These are phyloP conservation scores for Quillaja saponaria DNA, from an alignment of 306 rosid species.

Conservation along the genomic window DNA sequence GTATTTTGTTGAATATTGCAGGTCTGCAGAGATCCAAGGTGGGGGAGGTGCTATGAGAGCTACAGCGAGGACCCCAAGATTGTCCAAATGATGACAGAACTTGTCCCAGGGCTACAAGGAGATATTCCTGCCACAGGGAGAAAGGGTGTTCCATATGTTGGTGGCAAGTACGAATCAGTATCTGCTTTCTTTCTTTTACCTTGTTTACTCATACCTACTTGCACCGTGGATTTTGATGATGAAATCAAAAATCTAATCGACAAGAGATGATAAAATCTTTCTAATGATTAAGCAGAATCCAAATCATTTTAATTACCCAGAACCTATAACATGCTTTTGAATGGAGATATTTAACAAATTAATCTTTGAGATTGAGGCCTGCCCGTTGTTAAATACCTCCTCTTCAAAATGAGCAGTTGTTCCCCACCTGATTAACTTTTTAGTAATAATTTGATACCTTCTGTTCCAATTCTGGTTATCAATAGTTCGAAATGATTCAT, in stretches of 20 bases:
- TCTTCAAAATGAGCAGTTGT: too few relatives aligned
- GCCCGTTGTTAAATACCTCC: too few relatives aligned
- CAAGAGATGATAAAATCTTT: background rate
- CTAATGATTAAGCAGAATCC: background rate
- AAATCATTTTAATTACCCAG: background rate
- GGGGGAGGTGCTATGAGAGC: conserved; percentile 99
- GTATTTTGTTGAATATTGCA: too few relatives aligned
- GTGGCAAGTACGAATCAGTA: conserved; percentile 71
- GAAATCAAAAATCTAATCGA: background rate
- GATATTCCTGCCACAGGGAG: conserved; percentile 55
- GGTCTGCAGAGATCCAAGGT: conserved; percentile 99
- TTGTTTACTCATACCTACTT: background rate
- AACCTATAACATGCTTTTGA: too few relatives aligned
- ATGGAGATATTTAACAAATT: too few relatives aligned
- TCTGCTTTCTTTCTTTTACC: background rate
- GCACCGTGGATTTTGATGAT: background rate
- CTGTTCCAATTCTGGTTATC: too few relatives aligned
- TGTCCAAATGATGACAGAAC: conserved; percentile 77
- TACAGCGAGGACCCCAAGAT: conserved; percentile 85
- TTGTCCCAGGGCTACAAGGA: conserved; percentile 90
- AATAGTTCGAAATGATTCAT: too few relatives aligned
- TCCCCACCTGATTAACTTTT: too few relatives aligned
- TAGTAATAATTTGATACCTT: too few relatives aligned
- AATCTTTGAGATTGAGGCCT: too few relatives aligned
- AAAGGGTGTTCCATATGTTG: conserved; percentile 80